Percentiles rank a stretch among this genome's conserved stretches.
These are phyloP conservation scores for Dothideomycetes sp. DNA, from an alignment of 2,329 filamentous ascomycete species.

Conservation along the genomic window DNA sequence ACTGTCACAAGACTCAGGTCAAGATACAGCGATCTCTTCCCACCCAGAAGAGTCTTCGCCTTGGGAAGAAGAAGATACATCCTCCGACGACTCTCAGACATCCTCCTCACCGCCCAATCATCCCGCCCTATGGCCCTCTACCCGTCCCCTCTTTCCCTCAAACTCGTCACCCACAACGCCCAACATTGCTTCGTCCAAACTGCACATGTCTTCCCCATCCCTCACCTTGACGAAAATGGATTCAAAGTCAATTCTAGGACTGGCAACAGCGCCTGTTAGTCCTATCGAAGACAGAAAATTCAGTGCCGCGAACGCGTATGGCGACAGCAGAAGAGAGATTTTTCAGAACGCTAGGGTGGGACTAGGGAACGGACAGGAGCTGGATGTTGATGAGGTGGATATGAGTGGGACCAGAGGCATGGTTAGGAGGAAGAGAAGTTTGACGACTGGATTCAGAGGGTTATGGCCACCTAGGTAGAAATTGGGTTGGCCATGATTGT, in stretches of 20 bases:
- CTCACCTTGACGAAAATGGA: slow-evolving; percentile 11
- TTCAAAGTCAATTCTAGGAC: too few species aligned
- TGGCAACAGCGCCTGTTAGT: slow-evolving; percentile 1
- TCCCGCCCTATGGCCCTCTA: slow-evolving; percentile 19
- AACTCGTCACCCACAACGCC: slow-evolving; percentile 24
- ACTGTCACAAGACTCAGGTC: slow-evolving; percentile 7
- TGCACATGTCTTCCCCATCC: slow-evolving; percentile 11
- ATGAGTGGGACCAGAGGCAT: slow-evolving; percentile 20
- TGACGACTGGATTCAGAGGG: slow-evolving; percentile 23
- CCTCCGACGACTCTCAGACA: slow-evolving; percentile 25
- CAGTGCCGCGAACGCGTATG: background rate
- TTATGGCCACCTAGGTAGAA: slow-evolving; percentile 21
- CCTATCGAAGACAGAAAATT: background rate
- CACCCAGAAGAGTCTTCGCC: slow-evolving; percentile 24
- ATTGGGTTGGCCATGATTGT: too few species aligned
- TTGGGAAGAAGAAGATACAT: slow-evolving; percentile 23
- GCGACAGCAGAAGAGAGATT: slow-evolving; percentile 16
- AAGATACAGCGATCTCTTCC: slow-evolving; percentile 18
- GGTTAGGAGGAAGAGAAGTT: slow-evolving; percentile 20
- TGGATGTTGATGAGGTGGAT: slow-evolving; percentile 14
- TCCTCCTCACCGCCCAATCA: slow-evolving; percentile 22
- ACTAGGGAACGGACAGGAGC: slow-evolving; percentile 1
- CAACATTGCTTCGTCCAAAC: slow-evolving; percentile 15
- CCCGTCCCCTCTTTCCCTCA: slow-evolving; percentile 20
- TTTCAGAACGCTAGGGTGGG: slow-evolving; percentile 27